These are phyloP conservation scores for Rossbeevera mucosa DNA, from an alignment of 768 basidiomycete species.

Conservation along the genomic window DNA sequence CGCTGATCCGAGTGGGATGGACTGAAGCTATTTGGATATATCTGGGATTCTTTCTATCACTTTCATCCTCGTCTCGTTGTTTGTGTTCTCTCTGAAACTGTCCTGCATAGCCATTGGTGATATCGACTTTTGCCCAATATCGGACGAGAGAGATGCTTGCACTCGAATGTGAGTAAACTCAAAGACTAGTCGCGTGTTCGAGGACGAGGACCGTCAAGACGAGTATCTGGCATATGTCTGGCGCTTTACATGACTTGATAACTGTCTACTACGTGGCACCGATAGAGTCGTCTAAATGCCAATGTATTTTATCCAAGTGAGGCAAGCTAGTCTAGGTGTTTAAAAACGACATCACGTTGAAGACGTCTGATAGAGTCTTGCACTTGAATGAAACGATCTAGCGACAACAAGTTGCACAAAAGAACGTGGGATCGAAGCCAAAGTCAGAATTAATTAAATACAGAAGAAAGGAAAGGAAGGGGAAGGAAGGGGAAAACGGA, in stretches of 20 bases:
- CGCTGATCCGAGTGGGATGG: slow-evolving; percentile 23
- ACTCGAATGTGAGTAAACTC: neutral
- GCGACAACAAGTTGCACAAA: too few relatives aligned
- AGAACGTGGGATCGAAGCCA: too few relatives aligned
- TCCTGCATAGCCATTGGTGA: neutral
- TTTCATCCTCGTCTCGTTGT: neutral
- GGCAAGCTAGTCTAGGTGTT: neutral
- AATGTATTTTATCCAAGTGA: neutral
- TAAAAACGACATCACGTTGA: neutral
- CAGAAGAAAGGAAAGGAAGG: too few relatives aligned
- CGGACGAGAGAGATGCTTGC: neutral
- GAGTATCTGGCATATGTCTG: neutral
- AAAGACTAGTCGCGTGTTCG: neutral
- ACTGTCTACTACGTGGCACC: neutral
- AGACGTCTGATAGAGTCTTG: too few relatives aligned
- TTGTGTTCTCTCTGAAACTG: neutral
- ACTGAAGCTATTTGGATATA: slow-evolving; percentile 21
- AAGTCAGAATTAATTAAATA: too few relatives aligned
- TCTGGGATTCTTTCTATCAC: neutral
- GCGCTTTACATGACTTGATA: neutral
- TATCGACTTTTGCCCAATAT: neutral
- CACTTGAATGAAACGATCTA: too few relatives aligned
- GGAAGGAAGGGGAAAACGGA: too few relatives aligned
- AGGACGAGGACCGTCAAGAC: neutral
- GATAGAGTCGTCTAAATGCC: neutral